A percentile compares a stretch with the other conserved stretches of the same genome.
These are phyloP conservation scores for Fusarium guadeloupense DNA, from an alignment of 2,329 filamentous ascomycete genomes.

Conservation along the genomic window DNA sequence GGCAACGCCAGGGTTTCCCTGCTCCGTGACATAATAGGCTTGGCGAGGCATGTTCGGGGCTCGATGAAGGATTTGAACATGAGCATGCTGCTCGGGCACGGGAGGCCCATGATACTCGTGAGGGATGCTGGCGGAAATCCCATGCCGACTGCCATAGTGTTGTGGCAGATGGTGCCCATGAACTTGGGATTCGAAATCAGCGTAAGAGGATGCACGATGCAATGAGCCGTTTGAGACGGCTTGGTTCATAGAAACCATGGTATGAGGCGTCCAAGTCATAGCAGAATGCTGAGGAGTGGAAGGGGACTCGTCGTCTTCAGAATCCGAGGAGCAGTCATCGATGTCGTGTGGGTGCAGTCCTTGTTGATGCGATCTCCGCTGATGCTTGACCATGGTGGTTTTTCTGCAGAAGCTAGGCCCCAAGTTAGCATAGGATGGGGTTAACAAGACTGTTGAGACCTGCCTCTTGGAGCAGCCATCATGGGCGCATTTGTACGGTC, in stretches of 20 bases:
- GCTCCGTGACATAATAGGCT: slow-evolving; percentile 67
- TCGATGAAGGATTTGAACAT: slow-evolving; percentile 60
- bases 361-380: slow-evolving; percentile 68
- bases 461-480: slow-evolving; percentile 71
- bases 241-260: slow-evolving; percentile 52
- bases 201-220: slow-evolving; percentile 64
- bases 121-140: slow-evolving; percentile 52
- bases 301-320: slow-evolving; percentile 67
- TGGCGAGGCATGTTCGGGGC: slow-evolving; percentile 58
- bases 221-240: slow-evolving; percentile 50
- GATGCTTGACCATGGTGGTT: slow-evolving; percentile 76
- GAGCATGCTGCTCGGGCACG: slow-evolving; percentile 56
- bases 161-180: slow-evolving; percentile 49
- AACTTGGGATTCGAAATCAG: slow-evolving; percentile 63
- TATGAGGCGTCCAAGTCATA: slow-evolving; percentile 61
- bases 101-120: slow-evolving; percentile 56
- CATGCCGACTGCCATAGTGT: slow-evolving; percentile 58
- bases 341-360: slow-evolving; percentile 64
- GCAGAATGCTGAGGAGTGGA: slow-evolving; percentile 64
- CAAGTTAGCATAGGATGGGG: slow-evolving; percentile 27
- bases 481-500: slow-evolving; percentile 71
- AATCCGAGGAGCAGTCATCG: slow-evolving; percentile 65
- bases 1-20: slow-evolving; percentile 68
- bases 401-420: slow-evolving; percentile 73
- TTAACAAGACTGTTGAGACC: slow-evolving; percentile 14